A percentile compares a stretch with the other conserved stretches of the same genome.
Conservation (phyloP, 2,329 filamentous ascomycete genomes). For the Pseudocercospora vitis region DNA sequence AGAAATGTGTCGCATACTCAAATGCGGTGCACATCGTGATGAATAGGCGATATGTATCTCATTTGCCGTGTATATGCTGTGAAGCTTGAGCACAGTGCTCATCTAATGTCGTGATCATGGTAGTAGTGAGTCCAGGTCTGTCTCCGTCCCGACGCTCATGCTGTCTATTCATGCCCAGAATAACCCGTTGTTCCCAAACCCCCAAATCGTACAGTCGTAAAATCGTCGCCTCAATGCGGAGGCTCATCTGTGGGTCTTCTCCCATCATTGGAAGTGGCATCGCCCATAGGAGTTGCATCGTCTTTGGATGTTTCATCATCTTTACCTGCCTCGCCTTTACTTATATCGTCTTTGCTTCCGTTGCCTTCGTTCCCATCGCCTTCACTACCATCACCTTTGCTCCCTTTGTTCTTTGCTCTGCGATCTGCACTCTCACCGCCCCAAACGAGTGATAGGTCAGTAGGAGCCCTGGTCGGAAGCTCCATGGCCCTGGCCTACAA, state of each 20-base stretch:
- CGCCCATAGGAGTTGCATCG: too few species aligned
- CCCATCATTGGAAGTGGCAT: too few species aligned
- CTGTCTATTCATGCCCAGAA: background rate
- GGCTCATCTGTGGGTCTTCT: background rate
- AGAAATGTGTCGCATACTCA: too few species aligned
- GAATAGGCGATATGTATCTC: too few species aligned
- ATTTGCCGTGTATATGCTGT: slow-evolving; percentile 3
- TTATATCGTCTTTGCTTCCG: too few species aligned
- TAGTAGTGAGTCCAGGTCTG: background rate
- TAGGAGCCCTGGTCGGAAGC: background rate
- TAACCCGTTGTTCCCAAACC: background rate
- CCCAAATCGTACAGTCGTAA: slow-evolving; percentile 3
- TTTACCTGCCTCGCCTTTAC: too few species aligned
- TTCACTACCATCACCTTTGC: too few species aligned
- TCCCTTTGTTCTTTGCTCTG: too few species aligned
- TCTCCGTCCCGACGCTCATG: background rate
- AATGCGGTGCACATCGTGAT: too few species aligned
- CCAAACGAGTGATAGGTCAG: background rate
- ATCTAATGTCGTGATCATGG: background rate
- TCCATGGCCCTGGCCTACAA: slow-evolving; percentile 11
- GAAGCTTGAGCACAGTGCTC: slow-evolving; percentile 1
- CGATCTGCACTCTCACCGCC: too few species aligned
- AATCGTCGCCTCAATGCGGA: slow-evolving; percentile 1
- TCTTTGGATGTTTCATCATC: too few species aligned
- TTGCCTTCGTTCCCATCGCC: too few species aligned